Evolutionary conservation across 345 rosid genomes (phyloP), one percentile per base, ranked within the genome.

Genomic region (Ailanthus altissimus): DNA sequence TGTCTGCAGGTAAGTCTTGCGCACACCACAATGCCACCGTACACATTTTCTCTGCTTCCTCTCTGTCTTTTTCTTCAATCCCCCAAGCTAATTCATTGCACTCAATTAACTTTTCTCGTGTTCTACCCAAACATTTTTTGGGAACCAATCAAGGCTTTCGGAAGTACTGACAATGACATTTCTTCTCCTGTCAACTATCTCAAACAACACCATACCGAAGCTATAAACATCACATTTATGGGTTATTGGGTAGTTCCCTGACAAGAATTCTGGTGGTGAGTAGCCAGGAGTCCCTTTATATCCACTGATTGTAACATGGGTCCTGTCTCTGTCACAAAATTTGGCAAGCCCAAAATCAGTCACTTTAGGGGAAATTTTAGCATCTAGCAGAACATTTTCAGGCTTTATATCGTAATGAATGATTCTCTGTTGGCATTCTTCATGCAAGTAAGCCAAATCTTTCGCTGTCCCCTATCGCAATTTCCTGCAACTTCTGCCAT

Each of bases 11-110:
- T 14, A 77, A 82, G 21, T 70, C 60, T 20, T 79, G 85, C n/a
- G 72, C 62, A 67, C 85, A 82, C 50, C 75, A 46, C 13, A 82
- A 21, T 40, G 72, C 82, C 13, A 79, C 77, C 59, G 4, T 59
- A 20, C 60, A 47, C 79, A 43, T 75, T 38, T 51, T 58, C 50
- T 28, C 50, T 4, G 80, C 85, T 60, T 66, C 75, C 28, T 50
- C 80, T 60, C 3, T 75, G 32, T 78, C 45, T 56, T 82, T 58
- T 28, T 54, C 77, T 40, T 75, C 77, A 28, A 82, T 71, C 32
- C 82, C 82, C 12, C 77, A 71, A 25, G 59, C 67, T 25, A 25
- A 14, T 43, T 45, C 79, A 47, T 26, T 59, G 23, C 23, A 14
- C 5, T 45, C 63, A 77, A 13, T 32, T 59, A 60, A 14, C 50